These are phyloP conservation scores for Periconia digitata DNA, from an alignment of 2,329 filamentous ascomycete genomes.

Conservation along the genomic window DNA sequence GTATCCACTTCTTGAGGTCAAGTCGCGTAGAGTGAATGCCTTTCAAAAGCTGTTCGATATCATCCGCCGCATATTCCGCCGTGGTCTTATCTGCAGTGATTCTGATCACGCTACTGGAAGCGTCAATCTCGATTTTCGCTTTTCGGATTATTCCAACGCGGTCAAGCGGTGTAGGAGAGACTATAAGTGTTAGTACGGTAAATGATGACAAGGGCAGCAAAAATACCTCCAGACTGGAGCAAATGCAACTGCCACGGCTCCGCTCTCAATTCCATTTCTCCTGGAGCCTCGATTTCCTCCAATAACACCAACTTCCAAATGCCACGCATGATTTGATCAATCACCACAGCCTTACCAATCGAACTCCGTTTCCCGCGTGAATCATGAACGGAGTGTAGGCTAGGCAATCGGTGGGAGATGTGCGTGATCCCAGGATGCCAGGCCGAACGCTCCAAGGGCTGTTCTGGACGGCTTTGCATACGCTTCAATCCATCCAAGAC, in stretches of 20 bases:
- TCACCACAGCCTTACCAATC: conserved; percentile 31
- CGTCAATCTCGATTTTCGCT: conserved; percentile 33
- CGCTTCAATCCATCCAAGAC: conserved; percentile 19
- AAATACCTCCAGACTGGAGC: conserved; percentile 29
- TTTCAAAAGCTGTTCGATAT: conserved; percentile 30
- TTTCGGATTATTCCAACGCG: conserved; percentile 28
- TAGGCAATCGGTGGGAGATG: conserved; percentile 27
- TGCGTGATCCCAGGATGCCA: conserved; percentile 36
- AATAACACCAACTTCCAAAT: conserved; percentile 36
- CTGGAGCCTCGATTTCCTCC: conserved; percentile 39
- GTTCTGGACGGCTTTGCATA: conserved; percentile 15
- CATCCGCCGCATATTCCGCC: conserved; percentile 39
- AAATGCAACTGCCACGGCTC: conserved; percentile 37
- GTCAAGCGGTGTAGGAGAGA: conserved; percentile 24
- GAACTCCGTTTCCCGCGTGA: conserved; percentile 8
- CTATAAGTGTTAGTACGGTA: conserved; percentile 14
- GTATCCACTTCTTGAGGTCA: conserved; percentile 24
- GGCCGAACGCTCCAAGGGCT: conserved; percentile 24
- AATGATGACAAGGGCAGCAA: not conserved
- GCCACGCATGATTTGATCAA: conserved; percentile 38
- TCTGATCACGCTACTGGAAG: conserved; percentile 29
- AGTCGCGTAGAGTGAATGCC: conserved; percentile 18
- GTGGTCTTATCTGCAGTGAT: conserved; percentile 41
- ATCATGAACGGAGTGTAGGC: conserved; percentile 12
- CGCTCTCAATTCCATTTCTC: conserved; percentile 38